Evolutionary conservation across 352 stramenopile species (phyloP).

Genomic region (Pythium phragmiticola): DNA sequence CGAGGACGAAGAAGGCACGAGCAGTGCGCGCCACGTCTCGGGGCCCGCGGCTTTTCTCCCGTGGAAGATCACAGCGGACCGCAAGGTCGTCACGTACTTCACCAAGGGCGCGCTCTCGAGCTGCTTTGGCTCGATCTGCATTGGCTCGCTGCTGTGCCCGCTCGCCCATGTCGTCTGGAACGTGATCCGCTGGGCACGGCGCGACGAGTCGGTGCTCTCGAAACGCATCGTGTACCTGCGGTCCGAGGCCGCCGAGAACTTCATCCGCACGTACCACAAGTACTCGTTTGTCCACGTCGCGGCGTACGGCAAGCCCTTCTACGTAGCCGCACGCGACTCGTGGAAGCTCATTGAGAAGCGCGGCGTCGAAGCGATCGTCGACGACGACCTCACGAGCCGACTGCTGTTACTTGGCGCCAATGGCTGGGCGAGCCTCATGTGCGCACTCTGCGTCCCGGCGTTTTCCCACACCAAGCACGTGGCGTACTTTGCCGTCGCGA

Average conservation of each 20-base stretch:
- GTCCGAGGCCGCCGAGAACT: slow-evolving; percentile 63
- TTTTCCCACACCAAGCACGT: slow-evolving; percentile 51
- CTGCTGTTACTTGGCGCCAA: slow-evolving; percentile 72
- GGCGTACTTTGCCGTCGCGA: slow-evolving; percentile 72
- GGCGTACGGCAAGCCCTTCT: slow-evolving; percentile 79
- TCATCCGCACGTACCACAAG: slow-evolving; percentile 87
- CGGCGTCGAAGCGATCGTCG: slow-evolving; percentile 82
- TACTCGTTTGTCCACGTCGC: slow-evolving; percentile 84
- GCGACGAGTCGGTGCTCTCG: slow-evolving; percentile 67
- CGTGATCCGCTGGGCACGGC: slow-evolving; percentile 66
- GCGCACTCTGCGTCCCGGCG: slow-evolving; percentile 57
- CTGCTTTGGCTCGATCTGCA: slow-evolving; percentile 83
- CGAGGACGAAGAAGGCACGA: slow-evolving; percentile 12
- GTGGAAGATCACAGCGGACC: slow-evolving; percentile 30
- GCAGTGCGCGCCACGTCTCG: not conserved
- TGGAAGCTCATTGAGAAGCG: slow-evolving; percentile 79
- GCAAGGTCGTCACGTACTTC: slow-evolving; percentile 72
- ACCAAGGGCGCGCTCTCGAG: slow-evolving; percentile 57
- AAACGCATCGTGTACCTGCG: slow-evolving; percentile 57
- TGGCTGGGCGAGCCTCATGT: slow-evolving; percentile 80
- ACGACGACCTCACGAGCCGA: slow-evolving; percentile 81
- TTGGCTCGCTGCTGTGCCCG: slow-evolving; percentile 77
- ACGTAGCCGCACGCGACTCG: slow-evolving; percentile 70
- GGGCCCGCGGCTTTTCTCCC: slow-evolving; percentile 12
- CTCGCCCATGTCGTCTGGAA: slow-evolving; percentile 79